Evolutionary conservation across 1,284 basidiomycete genomes (phyloP).

Genomic region (Trametes polyzona): DNA sequence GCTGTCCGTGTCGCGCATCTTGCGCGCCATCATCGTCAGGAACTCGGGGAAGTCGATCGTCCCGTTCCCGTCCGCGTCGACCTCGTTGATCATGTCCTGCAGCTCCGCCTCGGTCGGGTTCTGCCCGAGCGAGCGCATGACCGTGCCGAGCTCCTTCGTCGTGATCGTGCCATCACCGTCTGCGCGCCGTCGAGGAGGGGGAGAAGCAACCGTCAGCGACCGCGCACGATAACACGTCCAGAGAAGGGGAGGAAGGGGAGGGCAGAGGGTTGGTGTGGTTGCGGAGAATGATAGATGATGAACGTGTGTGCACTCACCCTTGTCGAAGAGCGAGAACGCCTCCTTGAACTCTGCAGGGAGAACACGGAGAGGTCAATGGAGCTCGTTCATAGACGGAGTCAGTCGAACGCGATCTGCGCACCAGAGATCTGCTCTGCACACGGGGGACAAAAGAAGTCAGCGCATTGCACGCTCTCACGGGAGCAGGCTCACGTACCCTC

Average conservation of each 20-base stretch:
- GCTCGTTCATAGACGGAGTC: conserved; percentile 23
- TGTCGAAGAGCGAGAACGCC: conserved; percentile 94
- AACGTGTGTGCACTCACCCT: conserved; percentile 59
- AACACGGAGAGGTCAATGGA: conserved; percentile 12
- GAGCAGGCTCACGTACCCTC: conserved; percentile 54
- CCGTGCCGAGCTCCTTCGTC: conserved; percentile 92
- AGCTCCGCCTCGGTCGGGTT: conserved; percentile 96
- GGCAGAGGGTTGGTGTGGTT: conserved; percentile 11
- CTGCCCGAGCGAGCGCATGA: conserved; percentile 97
- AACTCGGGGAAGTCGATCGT: conserved; percentile 97
- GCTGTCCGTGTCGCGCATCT: conserved; percentile 92
- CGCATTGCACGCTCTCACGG: conserved; percentile 18
- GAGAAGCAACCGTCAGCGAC: not conserved
- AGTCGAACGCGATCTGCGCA: conserved; percentile 33
- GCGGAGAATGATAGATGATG: conserved; percentile 8
- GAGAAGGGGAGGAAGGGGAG: conserved; percentile 7
- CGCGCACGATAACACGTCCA: conserved; percentile 27
- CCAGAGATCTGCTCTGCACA: conserved; percentile 70
- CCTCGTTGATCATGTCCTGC: conserved; percentile 97
- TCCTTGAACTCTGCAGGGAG: conserved; percentile 75
- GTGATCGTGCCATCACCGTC: conserved; percentile 98
- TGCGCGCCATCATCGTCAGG: conserved; percentile 95
- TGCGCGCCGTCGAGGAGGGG: too few species aligned
- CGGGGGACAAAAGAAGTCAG: conserved; percentile 21
- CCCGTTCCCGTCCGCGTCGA: conserved; percentile 80